Evolutionary conservation across 2,329 filamentous ascomycete genomes (phyloP).

Genomic region (Aspergillus floridensis): DNA sequence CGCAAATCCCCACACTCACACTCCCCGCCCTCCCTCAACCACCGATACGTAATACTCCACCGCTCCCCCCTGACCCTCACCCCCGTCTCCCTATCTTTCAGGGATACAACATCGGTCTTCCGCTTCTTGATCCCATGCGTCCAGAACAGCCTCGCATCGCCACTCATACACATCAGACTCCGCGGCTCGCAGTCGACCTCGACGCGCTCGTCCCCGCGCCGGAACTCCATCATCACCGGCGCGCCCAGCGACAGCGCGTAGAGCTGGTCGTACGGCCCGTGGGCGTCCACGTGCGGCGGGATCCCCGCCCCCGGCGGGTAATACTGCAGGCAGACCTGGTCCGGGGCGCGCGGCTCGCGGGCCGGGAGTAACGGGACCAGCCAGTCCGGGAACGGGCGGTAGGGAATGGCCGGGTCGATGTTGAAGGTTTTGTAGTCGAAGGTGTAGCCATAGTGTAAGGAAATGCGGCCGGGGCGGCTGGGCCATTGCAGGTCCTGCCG

Average conservation of each 20-base stretch:
- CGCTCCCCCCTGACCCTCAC: constrained; percentile 46
- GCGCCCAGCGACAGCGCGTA: constrained; percentile 35
- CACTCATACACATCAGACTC: constrained; percentile 53
- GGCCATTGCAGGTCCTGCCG: constrained; percentile 49
- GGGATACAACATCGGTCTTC: constrained; percentile 49
- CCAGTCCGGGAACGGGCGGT: constrained; percentile 53
- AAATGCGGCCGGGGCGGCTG: constrained; percentile 46
- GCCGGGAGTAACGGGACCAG: constrained; percentile 49
- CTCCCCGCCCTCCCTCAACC: constrained; percentile 45
- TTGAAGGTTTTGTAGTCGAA: constrained; percentile 61
- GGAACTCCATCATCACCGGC: constrained; percentile 33
- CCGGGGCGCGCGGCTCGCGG: constrained; percentile 47
- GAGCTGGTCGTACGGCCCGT: constrained; percentile 45
- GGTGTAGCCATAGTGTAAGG: constrained; percentile 57
- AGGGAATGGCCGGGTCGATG: constrained; percentile 51
- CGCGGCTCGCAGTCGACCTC: constrained; percentile 51
- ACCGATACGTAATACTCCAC: constrained; percentile 58
- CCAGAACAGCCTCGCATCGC: constrained; percentile 54
- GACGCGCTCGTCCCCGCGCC: constrained; percentile 28
- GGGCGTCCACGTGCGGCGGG: constrained; percentile 61
- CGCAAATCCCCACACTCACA: constrained; percentile 53
- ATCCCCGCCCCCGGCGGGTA: constrained; percentile 61
- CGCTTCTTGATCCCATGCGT: constrained; percentile 56
- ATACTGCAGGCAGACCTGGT: constrained; percentile 61
- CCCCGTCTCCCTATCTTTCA: constrained; percentile 34